Evolutionary conservation across 805 yeast genomes (phyloP), one percentile per base, ranked within the genome.

Genomic region (Debaryomyces hansenii): DNA sequence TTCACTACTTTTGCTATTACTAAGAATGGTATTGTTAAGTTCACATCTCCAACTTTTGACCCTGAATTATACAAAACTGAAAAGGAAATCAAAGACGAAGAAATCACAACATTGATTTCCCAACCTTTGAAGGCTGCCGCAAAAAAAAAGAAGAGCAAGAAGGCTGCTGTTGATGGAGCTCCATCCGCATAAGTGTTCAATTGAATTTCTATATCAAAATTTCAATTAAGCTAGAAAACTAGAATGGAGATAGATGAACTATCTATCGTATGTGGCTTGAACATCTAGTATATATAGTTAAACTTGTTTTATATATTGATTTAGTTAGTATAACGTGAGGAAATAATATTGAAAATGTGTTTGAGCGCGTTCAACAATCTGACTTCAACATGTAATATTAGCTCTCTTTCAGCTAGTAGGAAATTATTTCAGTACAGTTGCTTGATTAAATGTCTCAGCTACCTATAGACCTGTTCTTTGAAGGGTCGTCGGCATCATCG

Each of bases 1-100:
- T 85, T 82, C 72, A 80, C 89, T 55, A 87, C 92, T 40, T 79
- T 86, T 58, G 90, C 86, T 31, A 65, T 87, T 58, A 85, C 90
- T 63, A 82, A 82, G 69, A 80, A 80, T 56, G 92, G 92, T 42
- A 70, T 82, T 56, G 80, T 84, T 55, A 83, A 79, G 69, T 75
- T 82, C 57, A 79, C 90, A 41, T 62, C 76, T 15, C 80, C 88
- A 15, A 64, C 74, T 46, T 79, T 84, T 51, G 73, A 79, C 49
- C 63, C 67, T 6, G 66, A 59, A 36, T 64, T 72, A 47, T 73
- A 83, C 67, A 72, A 78, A 60, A 69, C 85, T 44, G 85, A 82
- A 24, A 80, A 83, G 72, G 67, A 67, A 57, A 65, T 83, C 43
- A 64, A 74, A 40, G 82, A 79, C 56, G 83, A 78, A 60, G 77